phyloP scores from a whole-genome alignment of 345 rosid species.

The Lumnitzera littorea region DNA sequence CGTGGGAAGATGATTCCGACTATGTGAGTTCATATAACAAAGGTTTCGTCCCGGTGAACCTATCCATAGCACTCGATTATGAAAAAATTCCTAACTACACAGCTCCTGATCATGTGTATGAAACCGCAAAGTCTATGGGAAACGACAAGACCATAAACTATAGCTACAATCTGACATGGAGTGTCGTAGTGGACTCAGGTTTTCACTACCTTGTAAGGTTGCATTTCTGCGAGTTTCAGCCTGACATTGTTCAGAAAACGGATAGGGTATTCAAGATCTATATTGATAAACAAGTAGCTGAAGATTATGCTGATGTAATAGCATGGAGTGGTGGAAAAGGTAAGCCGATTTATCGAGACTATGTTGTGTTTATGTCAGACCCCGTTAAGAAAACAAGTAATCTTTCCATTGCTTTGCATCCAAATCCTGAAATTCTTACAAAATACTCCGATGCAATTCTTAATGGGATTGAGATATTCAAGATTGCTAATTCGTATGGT shows the following conservation, averaged over 20 bases:
- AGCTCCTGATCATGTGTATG: constrained; percentile 26
- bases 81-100: constrained; percentile 8
- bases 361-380: constrained; percentile 5
- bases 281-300: constrained; percentile 17
- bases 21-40: constrained; percentile 1
- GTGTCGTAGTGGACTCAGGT: constrained; percentile 21
- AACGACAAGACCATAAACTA: neutral
- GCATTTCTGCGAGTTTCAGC: constrained; percentile 34
- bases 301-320: constrained; percentile 15
- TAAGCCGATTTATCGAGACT: constrained; percentile 24
- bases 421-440: constrained; percentile 4
- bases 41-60: constrained; percentile 4
- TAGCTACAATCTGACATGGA: constrained; percentile 28
- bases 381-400: constrained; percentile 6
- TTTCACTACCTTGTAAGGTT: constrained; percentile 33
- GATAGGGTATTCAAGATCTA: constrained; percentile 17
- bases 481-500: constrained; percentile 9
- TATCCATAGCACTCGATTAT: constrained; percentile 1
- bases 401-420: constrained; percentile 22
- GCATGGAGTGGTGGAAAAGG: constrained; percentile 16
- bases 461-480: constrained; percentile 40
- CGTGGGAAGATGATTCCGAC: constrained; percentile 21
- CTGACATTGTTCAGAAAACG: neutral
- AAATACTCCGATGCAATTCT: constrained; percentile 20
- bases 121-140: constrained; percentile 27